Conservation (phyloP, 306 rosid species). For the Arachis hypogaea region DNA sequence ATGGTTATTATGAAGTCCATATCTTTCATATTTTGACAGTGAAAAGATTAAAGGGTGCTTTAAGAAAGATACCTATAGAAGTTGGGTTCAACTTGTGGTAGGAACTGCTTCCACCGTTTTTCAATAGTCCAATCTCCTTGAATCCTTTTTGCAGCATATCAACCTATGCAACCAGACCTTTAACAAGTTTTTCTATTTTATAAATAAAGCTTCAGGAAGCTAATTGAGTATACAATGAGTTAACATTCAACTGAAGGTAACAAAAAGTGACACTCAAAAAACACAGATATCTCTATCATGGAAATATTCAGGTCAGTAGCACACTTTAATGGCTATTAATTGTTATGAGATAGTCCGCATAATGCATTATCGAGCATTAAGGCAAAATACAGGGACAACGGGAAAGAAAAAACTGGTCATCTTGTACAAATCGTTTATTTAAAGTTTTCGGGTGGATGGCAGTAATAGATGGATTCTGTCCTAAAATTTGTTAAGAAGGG, state of each 20-base stretch:
- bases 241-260: slow-evolving; percentile 21
- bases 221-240: slow-evolving; percentile 26
- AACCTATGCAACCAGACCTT: slow-evolving; percentile 56
- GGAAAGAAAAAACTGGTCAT: neutral
- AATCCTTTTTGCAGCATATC: slow-evolving; percentile 81
- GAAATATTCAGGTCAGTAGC: slow-evolving; percentile 19
- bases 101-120: slow-evolving; percentile 51
- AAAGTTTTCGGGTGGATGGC: neutral
- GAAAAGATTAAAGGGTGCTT: slow-evolving; percentile 19
- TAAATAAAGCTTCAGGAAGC: slow-evolving; percentile 29
- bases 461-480: neutral
- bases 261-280: slow-evolving; percentile 25
- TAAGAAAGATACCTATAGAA: slow-evolving; percentile 67
- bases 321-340: neutral
- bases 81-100: slow-evolving; percentile 93
- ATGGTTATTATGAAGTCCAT: slow-evolving; percentile 2
- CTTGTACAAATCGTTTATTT: neutral
- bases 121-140: slow-evolving; percentile 77
- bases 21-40: slow-evolving; percentile 15
- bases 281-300: slow-evolving; percentile 19
- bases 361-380: neutral
- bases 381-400: slow-evolving; percentile 14
- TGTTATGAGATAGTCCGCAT: too few species aligned
- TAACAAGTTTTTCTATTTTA: slow-evolving; percentile 29
- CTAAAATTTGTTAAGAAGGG: neutral